Evolutionary conservation across 2,329 filamentous ascomycete species (phyloP).

Genomic region (Diaporthe vaccinii): DNA sequence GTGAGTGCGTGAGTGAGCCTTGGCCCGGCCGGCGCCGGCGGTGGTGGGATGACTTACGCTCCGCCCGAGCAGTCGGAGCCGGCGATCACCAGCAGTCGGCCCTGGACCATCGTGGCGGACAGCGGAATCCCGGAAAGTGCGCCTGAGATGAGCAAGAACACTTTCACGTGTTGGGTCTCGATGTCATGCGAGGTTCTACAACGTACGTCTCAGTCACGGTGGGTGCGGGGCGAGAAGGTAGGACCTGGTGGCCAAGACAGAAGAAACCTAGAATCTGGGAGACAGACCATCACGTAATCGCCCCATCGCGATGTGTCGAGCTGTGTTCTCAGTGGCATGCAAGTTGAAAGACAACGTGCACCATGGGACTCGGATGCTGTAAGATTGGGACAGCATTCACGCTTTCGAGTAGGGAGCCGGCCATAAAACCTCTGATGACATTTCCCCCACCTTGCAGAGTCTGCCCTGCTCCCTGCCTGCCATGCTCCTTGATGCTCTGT

Average conservation of each 20-base stretch:
- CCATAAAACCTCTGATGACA: not conserved
- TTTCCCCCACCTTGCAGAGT: constrained; percentile 5
- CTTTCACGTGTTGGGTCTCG: not conserved
- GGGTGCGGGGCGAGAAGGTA: constrained; percentile 4
- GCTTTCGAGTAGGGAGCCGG: not conserved
- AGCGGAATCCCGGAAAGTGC: no score
- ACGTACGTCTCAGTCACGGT: not conserved
- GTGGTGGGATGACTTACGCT: constrained; percentile 69
- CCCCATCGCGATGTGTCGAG: constrained; percentile 20
- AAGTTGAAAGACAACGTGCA: not conserved
- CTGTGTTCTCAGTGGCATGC: not conserved
- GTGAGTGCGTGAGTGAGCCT: constrained; percentile 30
- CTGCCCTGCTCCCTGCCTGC: not conserved
- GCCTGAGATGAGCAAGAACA: not conserved
- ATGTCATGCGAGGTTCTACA: not conserved
- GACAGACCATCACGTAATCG: constrained; percentile 40
- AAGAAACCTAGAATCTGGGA: not conserved
- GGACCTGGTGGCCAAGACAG: constrained; percentile 16
- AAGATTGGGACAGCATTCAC: not conserved
- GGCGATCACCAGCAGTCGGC: constrained; percentile 82
- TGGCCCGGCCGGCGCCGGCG: constrained; percentile 27
- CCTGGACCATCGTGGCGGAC: constrained; percentile 52
- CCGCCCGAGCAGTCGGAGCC: constrained; percentile 93
- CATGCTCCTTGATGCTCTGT: constrained; percentile 7
- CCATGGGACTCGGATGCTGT: not conserved